Evolutionary conservation across 2,329 filamentous ascomycete species (phyloP), one percentile per base, ranked within the genome.

Genomic region (Calonectria naviculata): DNA sequence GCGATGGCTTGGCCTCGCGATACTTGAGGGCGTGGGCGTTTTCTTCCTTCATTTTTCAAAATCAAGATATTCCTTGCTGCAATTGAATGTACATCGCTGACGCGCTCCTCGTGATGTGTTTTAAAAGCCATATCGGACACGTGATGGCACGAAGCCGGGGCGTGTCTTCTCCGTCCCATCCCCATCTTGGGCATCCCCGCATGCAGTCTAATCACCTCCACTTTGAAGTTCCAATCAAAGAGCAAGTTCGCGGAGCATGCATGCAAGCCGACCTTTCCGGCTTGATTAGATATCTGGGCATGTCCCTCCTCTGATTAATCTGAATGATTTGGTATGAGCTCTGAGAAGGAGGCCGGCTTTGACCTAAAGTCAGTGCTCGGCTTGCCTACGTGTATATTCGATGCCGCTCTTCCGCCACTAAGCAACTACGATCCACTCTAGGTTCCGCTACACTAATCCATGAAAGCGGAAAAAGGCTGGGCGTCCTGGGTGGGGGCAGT

Each of bases 1-100:
- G 66, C 9, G 44, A 61, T 5, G 49, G 44, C 46, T 68, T 68
- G 5, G 52, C 46, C 34, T 68, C 66, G 26, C 66, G 66, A 24
- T 63, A 68, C 66, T 68, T 54, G 24, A 61, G 58, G 36, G 41
- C 60, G 38, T 26, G 54, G 15, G 29, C 56, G 38, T 24, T 58
- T 66, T 38, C 29, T 38, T 36, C 17, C 34, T 41, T 66, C 42
- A 60, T 41, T 26, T 26, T 38, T 49, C 7, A 1, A 26, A 4
- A 38, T 15, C n/a, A 21, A 8, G 38, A 24, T 24, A n/a, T 56
- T 6, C 31, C n/a, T 36, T 56, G 5, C 29, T 8, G 31, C 26
- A 6, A 24, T 13, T 10, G 21, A 24, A 19, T 38, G 31, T 21
- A 38, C 13, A 21, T 13, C 34, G 52, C 34, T 38, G 52, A 21